Base-by-base conservation (phyloP, 1,139 yeast species). In the Hyphopichia buzzinii region DNA sequence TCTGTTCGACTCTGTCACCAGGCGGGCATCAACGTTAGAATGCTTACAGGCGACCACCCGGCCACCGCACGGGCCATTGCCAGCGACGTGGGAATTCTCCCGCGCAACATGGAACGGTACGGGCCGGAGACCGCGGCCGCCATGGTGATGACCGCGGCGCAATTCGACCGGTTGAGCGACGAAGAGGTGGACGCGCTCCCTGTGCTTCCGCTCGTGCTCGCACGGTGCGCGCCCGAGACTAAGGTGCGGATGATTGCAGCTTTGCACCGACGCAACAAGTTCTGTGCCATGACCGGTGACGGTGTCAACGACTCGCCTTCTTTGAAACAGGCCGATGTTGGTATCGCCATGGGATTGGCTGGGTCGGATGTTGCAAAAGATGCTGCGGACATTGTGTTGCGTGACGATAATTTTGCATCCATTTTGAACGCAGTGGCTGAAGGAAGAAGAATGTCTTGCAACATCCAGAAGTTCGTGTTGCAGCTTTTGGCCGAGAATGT, bases 281-380 rank as follows among this genome's bases (percentile, higher is more conserved):
- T 59, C 37, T 57, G 57, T 19, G 68, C 68, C 26, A 63, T 63
- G 68, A 63, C 68, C 3, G 68, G 68, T 26, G 68, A 63, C 38
- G 68, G 68, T 17, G 68, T 63, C n/a, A 63, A 63, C 36, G 68
- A 63, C 45, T 61, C 67, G 3, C 68, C 68, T 0, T 61, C 67
- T 3, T 51, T 63, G 38, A 63, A 62, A 42, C 60, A 57, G 39
- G 67, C 68, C 3, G 67, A 63, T 38, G 67, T 63, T n/a, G 67
- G 69, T 27, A 61, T 66, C 48, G 71, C 72, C 17, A 66, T 66
- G 72, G 72, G 72, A 19, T 54, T 66, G 41, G 64, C 64, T 40
- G 72, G 72, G 4, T 74, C 81, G 1, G 82, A 77, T 52, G 82
- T 77, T 31, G 82, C 82, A 12, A 72, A 77, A 43, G 69, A 75